Conservation (phyloP, 192 early-diverging fungal genomes). For the Rhizoclosmatium globosum region DNA sequence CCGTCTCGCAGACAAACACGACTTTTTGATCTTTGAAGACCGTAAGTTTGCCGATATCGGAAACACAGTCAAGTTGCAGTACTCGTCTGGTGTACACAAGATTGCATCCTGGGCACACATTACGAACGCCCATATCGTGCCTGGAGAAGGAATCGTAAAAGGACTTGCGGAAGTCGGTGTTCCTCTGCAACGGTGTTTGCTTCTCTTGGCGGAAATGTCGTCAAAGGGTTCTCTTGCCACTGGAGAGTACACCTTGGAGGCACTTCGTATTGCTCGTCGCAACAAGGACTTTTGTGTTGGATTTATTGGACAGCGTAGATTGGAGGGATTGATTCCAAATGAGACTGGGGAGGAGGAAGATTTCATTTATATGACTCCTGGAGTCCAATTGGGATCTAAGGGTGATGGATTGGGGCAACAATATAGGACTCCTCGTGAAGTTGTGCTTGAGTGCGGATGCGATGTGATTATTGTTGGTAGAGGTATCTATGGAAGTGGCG, state of each 20-base stretch:
- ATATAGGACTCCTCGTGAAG: slow-evolving; percentile 90
- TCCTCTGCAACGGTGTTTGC: slow-evolving; percentile 76
- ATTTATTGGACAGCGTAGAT: slow-evolving; percentile 83
- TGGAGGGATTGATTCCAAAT: slow-evolving; percentile 53
- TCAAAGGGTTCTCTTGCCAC: slow-evolving; percentile 85
- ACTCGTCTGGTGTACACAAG: slow-evolving; percentile 86
- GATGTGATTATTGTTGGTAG: slow-evolving; percentile 99
- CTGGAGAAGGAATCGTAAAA: slow-evolving; percentile 94
- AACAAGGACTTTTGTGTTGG: slow-evolving; percentile 94
- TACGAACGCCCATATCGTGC: slow-evolving; percentile 93
- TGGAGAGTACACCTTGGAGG: slow-evolving; percentile 84
- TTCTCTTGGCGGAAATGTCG: slow-evolving; percentile 98
- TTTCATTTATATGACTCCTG: slow-evolving; percentile 95
- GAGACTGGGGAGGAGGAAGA: slow-evolving; percentile 65
- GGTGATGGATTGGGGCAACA: slow-evolving; percentile 94
- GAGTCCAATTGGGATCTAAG: slow-evolving; percentile 84
- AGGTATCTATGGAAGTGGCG: slow-evolving; percentile 84
- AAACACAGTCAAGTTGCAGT: slow-evolving; percentile 97
- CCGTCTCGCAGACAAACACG: slow-evolving; percentile 81
- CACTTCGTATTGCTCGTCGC: slow-evolving; percentile 84
- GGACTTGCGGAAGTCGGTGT: slow-evolving; percentile 90
- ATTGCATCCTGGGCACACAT: slow-evolving; percentile 97
- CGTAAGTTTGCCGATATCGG: slow-evolving; percentile 99
- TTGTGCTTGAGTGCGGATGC: slow-evolving; percentile 82
- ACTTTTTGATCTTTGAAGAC: slow-evolving; percentile 98